Percentiles rank a stretch among this genome's conserved stretches.
phyloP scores from a whole-genome alignment of 805 yeast genomes.

The Lachancea fermentati region DNA sequence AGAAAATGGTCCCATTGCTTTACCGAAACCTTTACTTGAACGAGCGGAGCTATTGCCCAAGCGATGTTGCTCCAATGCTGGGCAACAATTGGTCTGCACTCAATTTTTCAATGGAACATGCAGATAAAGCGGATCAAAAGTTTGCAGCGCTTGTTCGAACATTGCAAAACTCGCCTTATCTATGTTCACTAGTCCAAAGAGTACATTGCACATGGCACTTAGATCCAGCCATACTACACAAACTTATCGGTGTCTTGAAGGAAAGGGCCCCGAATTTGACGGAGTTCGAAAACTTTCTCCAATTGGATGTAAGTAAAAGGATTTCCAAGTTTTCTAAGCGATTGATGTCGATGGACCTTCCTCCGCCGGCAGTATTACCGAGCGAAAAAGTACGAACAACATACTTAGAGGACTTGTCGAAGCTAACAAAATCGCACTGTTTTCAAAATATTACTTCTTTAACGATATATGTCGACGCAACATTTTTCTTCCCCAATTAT shows the following conservation, averaged over 20 bases:
- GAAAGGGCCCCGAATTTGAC: slow-evolving; percentile 16
- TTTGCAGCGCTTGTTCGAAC: slow-evolving; percentile 21
- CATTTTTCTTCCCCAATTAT: slow-evolving; percentile 18
- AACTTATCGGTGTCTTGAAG: slow-evolving; percentile 16
- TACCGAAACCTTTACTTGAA: slow-evolving; percentile 25
- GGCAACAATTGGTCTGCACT: slow-evolving; percentile 28
- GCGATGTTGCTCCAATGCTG: slow-evolving; percentile 21
- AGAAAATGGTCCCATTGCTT: slow-evolving; percentile 15
- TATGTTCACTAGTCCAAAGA: slow-evolving; percentile 20
- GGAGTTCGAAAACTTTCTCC: slow-evolving; percentile 23
- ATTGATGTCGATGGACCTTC: slow-evolving; percentile 19
- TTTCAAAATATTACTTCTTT: slow-evolving; percentile 19
- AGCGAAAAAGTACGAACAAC: neutral
- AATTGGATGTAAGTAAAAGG: slow-evolving; percentile 13
- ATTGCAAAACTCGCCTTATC: slow-evolving; percentile 13
- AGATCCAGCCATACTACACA: slow-evolving; percentile 12
- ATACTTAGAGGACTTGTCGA: slow-evolving; percentile 3
- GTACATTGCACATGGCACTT: slow-evolving; percentile 31
- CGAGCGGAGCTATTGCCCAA: slow-evolving; percentile 20
- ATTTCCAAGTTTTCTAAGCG: slow-evolving; percentile 13
- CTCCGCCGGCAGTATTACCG: slow-evolving; percentile 26
- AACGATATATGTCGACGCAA: slow-evolving; percentile 26
- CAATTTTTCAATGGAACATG: slow-evolving; percentile 10
- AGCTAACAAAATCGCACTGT: slow-evolving; percentile 10
- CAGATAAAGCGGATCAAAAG: slow-evolving; percentile 11